Conservation (phyloP, 176 grass and related monocot species). For the Poa pratensis region DNA sequence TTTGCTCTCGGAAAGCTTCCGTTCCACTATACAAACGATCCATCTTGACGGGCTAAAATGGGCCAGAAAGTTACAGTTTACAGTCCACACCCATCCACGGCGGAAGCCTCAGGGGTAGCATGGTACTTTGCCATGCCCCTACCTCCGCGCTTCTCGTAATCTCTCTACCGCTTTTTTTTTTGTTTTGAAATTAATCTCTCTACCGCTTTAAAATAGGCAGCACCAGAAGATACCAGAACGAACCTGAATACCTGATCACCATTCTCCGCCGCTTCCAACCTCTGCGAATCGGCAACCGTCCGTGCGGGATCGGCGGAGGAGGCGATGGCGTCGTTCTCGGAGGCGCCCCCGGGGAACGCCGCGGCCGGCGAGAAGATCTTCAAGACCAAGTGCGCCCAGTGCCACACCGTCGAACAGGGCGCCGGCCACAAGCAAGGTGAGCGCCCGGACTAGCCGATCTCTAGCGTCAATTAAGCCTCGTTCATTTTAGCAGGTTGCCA, state of each 20-base stretch:
- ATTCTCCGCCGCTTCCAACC: background rate
- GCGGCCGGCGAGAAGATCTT: conserved; percentile 74
- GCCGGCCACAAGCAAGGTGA: conserved; percentile 92
- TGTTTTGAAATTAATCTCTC: no score
- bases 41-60: background rate
- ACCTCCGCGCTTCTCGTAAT: conserved; percentile 17
- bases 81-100: background rate
- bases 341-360: conserved; percentile 42
- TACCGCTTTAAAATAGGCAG: conserved; percentile 10
- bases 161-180: no score
- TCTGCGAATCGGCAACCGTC: background rate
- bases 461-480: background rate
- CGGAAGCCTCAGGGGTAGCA: background rate
- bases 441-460: background rate
- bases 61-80: background rate
- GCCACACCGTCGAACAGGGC: conserved; percentile 88
- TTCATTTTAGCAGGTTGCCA: background rate
- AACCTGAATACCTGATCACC: background rate
- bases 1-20: no score
- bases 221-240: background rate
- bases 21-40: no score
- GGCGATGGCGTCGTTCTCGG: conserved; percentile 46
- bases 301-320: background rate
- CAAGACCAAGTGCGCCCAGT: conserved; percentile 95
- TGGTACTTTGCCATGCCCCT: background rate